A percentile compares a stretch with the other conserved stretches of the same genome.
Evolutionary conservation across 2,329 filamentous ascomycete species (phyloP).

Genomic region (Coleophoma eucalyptorum): DNA sequence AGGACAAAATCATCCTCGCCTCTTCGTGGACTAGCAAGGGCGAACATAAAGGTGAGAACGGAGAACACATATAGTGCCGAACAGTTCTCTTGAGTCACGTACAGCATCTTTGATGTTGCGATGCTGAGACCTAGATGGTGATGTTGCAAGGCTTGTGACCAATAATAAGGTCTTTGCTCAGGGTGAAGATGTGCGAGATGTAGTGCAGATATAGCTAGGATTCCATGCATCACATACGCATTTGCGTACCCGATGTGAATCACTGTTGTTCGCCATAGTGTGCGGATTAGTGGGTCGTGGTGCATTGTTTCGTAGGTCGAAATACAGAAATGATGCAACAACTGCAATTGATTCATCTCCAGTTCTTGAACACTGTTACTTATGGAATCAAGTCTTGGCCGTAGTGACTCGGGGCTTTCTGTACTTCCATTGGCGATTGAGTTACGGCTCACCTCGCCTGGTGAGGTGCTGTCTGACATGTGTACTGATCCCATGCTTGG

Average conservation of each 20-base stretch:
- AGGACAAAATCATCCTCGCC: slow-evolving; percentile 33
- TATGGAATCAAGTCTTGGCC: neutral
- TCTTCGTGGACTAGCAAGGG: slow-evolving; percentile 30
- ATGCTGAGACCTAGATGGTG: slow-evolving; percentile 27
- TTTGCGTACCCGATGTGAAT: slow-evolving; percentile 39
- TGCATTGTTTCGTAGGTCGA: slow-evolving; percentile 44
- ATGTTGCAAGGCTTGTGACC: slow-evolving; percentile 32
- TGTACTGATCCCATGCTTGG: too few species aligned
- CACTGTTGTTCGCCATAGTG: slow-evolving; percentile 43
- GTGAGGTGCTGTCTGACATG: too few species aligned
- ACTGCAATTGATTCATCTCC: slow-evolving; percentile 42
- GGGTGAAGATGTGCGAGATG: slow-evolving; percentile 41
- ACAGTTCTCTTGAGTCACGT: slow-evolving; percentile 29
- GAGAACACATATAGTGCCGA: slow-evolving; percentile 35
- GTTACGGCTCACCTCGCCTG: neutral
- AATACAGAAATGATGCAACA: slow-evolving; percentile 48
- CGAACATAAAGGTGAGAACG: slow-evolving; percentile 31
- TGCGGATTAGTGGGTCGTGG: slow-evolving; percentile 33
- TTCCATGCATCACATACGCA: slow-evolving; percentile 43
- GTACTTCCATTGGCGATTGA: neutral
- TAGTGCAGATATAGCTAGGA: slow-evolving; percentile 45
- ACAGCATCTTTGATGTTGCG: slow-evolving; percentile 29
- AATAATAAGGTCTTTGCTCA: slow-evolving; percentile 33
- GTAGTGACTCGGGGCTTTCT: neutral
- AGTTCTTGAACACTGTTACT: slow-evolving; percentile 10